Base-by-base conservation (phyloP, 345 rosid genomes). In the Erysimum cheiranthoides region DNA sequence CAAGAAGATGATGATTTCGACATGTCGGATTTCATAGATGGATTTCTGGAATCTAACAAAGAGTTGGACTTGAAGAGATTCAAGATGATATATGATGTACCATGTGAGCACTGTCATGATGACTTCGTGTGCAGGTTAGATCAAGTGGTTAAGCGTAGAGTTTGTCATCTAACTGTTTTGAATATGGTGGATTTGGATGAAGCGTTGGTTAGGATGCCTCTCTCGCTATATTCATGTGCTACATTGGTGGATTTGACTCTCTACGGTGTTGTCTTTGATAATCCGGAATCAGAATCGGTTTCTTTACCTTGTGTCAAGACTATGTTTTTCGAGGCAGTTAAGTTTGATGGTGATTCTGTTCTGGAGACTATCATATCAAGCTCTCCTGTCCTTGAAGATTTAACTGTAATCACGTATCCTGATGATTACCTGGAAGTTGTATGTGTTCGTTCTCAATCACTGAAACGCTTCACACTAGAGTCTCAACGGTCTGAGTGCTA, bases 171-270 rank as follows among this genome's bases (percentile, higher is more conserved):
- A 0, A 35, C 28, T 35, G 0, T 59, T 10, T 0, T 10, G 5
- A 59, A 35, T 17, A 34, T 0, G 28, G 43, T 35, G 8, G 28
- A 5, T 59, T 8, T 3, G 5, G 63, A 59, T 2, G n/a, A 16
- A 18, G 63, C 13, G 0, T 35, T 35, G 10, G 43, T 59, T 35
- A 17, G 63, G 42, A 59, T 59, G 63, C 63, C 63, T 59, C 28
- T 17, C 30, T 59, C 63, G 8, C 14, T 59, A 4, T 59, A 59
- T 17, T 16, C 63, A 16, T 35, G 63, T 35, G 27, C 63, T 0
- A 34, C 63, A 0, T 35, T 59, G n/a, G 43, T 59, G 43, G 25
- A 17, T 17, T 35, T 59, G 25, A 16, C 14, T 35, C 28, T 59
- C 8, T 35, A 4, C 40, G 4, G 8, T 59, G 43, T 59, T 16